phyloP scores from a whole-genome alignment of 2,329 filamentous ascomycete species.

The Hypomyces perniciosus region DNA sequence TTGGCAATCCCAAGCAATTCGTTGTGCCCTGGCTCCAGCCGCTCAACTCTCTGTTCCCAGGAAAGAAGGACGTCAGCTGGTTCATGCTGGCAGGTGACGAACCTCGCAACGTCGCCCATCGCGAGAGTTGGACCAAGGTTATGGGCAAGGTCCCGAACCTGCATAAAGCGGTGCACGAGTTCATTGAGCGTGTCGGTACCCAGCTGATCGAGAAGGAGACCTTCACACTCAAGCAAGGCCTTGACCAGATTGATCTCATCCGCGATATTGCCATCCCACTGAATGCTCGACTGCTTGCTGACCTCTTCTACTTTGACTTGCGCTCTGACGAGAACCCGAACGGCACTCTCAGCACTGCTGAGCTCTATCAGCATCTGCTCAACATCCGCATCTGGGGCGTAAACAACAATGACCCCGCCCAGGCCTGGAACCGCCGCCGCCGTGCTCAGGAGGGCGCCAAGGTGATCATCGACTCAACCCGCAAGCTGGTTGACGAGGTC shows the following conservation, averaged over 20 bases:
- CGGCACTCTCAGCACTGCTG: conserved; percentile 36
- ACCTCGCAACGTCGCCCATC: conserved; percentile 13
- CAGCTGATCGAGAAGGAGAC: conserved; percentile 24
- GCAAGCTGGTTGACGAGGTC: conserved; percentile 34
- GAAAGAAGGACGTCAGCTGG: conserved; percentile 25
- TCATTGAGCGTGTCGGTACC: conserved; percentile 19
- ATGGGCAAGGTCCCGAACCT: conserved; percentile 27
- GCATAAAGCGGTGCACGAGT: conserved; percentile 20
- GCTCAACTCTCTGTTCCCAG: conserved; percentile 27
- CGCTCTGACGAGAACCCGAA: conserved; percentile 48
- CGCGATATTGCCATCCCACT: conserved; percentile 41
- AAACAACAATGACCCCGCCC: conserved; percentile 41
- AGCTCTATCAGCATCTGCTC: conserved; percentile 38
- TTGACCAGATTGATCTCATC: conserved; percentile 26
- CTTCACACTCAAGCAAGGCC: conserved; percentile 21
- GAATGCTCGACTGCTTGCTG: conserved; percentile 47
- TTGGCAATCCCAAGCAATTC: conserved; percentile 22
- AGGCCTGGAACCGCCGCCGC: conserved; percentile 40
- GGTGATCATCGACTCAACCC: conserved; percentile 32
- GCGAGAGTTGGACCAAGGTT: conserved; percentile 15
- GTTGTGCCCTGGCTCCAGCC: conserved; percentile 24
- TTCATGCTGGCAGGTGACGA: conserved; percentile 18
- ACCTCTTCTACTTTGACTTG: conserved; percentile 54
- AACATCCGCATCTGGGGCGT: conserved; percentile 41
- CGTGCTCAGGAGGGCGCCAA: conserved; percentile 35